Conservation (phyloP, 768 basidiomycete species). For the Heimioporus sp. region DNA sequence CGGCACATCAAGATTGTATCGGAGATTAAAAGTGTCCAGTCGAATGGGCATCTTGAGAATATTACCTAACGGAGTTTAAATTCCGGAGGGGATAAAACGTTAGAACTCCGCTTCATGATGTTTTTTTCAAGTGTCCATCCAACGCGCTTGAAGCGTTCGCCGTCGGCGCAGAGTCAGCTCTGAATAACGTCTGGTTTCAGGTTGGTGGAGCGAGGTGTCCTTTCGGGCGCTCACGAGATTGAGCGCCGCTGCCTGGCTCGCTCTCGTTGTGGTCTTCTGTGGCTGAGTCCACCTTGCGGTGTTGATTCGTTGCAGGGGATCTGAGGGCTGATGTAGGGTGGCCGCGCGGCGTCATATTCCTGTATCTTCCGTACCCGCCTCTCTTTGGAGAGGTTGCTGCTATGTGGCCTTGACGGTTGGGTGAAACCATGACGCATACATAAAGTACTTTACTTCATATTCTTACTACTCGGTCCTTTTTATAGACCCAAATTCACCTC, state of each 20-base stretch:
- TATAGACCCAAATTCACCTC: no score
- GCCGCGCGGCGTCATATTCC: conserved; percentile 74
- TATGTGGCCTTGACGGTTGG: conserved; percentile 79
- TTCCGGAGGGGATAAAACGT: conserved; percentile 23
- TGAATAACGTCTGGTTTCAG: conserved; percentile 63
- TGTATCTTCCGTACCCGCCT: conserved; percentile 66
- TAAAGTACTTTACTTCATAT: no score
- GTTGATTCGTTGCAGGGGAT: conserved; percentile 48
- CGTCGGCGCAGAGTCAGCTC: conserved; percentile 39
- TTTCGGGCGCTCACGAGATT: conserved; percentile 50
- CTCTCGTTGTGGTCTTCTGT: conserved; percentile 25
- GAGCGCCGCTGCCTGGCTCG: conserved; percentile 38
- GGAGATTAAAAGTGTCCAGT: conserved; percentile 23
- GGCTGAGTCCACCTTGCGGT: conserved; percentile 50
- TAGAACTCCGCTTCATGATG: conserved; percentile 21
- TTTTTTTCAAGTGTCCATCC: conserved; percentile 57
- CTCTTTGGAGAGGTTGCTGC: conserved; percentile 24
- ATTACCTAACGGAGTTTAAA: no score
- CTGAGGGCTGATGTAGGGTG: conserved; percentile 43
- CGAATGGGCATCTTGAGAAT: no score
- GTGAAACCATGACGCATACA: conserved; percentile 83
- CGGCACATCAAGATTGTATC: conserved; percentile 13
- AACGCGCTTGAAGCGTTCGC: conserved; percentile 64
- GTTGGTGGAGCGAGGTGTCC: conserved; percentile 78
- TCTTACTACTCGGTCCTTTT: no score